A percentile compares a stretch with the other conserved stretches of the same genome.
phyloP scores from a whole-genome alignment of 2,329 filamentous ascomycete species.

The Dothistroma pini region DNA sequence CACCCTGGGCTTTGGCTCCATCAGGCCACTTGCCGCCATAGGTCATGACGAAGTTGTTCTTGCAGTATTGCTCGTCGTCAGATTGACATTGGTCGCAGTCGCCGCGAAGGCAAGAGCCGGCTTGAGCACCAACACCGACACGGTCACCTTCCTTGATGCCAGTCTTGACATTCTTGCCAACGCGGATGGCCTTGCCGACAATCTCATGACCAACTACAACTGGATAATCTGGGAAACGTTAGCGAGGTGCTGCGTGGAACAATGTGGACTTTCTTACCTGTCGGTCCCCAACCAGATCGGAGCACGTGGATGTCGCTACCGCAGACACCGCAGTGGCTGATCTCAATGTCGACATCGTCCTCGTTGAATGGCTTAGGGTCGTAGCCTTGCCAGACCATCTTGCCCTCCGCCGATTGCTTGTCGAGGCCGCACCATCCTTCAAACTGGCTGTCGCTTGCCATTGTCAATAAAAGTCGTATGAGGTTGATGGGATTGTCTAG shows the following conservation, averaged over 20 bases:
- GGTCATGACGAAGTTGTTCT: conserved; percentile 28
- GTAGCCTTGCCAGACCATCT: conserved; percentile 52
- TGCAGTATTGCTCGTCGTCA: conserved; percentile 45
- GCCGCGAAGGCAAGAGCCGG: conserved; percentile 44
- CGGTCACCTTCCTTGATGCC: conserved; percentile 39
- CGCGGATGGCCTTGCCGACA: conserved; percentile 34
- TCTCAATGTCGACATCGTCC: conserved; percentile 39
- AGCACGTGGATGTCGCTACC: conserved; percentile 32
- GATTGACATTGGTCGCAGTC: conserved; percentile 53
- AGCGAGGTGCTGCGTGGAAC: not conserved
- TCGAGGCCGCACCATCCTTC: conserved; percentile 56
- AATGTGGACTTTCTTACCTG: not conserved
- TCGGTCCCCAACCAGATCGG: conserved; percentile 38
- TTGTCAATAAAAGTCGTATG: conserved; percentile 8
- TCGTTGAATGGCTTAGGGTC: conserved; percentile 39
- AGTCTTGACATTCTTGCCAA: conserved; percentile 31
- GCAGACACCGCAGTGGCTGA: conserved; percentile 6
- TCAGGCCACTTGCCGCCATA: conserved; percentile 26
- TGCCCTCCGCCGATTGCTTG: conserved; percentile 48
- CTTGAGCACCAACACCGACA: conserved; percentile 51
- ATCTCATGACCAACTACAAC: conserved; percentile 36
- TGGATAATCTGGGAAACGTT: conserved; percentile 16
- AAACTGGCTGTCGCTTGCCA: conserved; percentile 46
- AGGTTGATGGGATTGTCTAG: conserved; percentile 6
- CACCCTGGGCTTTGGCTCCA: conserved; percentile 56